phyloP scores from a whole-genome alignment of 2,329 filamentous ascomycete genomes.

The Aspergillus quadrilineatus region DNA sequence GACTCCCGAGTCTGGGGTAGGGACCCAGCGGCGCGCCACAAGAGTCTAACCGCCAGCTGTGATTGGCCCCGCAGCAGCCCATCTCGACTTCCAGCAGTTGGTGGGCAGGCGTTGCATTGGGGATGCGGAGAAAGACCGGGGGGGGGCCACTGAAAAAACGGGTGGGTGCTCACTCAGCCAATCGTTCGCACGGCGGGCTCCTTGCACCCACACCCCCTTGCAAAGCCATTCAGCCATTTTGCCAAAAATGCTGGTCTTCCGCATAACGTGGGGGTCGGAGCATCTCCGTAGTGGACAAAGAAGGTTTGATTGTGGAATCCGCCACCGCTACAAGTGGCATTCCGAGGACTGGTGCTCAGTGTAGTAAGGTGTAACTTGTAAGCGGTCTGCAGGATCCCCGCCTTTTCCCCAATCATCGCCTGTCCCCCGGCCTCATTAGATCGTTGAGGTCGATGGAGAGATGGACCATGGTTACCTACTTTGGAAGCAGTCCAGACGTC shows the following conservation, averaged over 20 bases:
- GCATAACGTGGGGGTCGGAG: slow-evolving; percentile 14
- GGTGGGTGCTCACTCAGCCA: neutral
- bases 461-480: neutral
- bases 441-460: neutral
- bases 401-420: neutral
- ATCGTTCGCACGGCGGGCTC: neutral
- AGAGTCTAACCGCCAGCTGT: neutral
- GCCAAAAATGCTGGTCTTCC: neutral
- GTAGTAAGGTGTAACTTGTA: neutral
- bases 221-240: slow-evolving; percentile 5
- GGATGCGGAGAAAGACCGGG: slow-evolving; percentile 13
- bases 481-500: too few relatives aligned
- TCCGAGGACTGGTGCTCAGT: too few relatives aligned
- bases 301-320: slow-evolving; percentile 1
- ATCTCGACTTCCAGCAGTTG: neutral
- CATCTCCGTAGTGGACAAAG: slow-evolving; percentile 10
- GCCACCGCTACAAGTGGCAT: neutral
- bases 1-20: neutral
- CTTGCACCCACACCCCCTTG: neutral
- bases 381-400: neutral
- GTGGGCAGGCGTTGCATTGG: neutral
- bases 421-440: neutral
- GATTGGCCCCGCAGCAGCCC: neutral
- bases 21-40: neutral
- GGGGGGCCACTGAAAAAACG: neutral